Evolutionary conservation across 176 grass and related monocot species (phyloP), one percentile per base, ranked within the genome.

Genomic region (Carex kokanica): DNA sequence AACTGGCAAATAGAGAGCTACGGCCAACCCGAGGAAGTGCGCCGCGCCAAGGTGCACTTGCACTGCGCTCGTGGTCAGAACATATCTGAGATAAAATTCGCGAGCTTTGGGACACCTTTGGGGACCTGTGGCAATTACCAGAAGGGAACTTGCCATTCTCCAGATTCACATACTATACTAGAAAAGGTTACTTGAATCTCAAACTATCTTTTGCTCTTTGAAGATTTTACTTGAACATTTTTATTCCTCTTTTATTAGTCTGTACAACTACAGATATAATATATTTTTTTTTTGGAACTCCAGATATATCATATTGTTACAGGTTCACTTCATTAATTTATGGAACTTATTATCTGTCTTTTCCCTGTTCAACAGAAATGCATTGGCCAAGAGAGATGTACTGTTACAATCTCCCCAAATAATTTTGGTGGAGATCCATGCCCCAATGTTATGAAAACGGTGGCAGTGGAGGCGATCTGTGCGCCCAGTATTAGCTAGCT

Each of bases 41-140:
- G 57, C 57, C 86, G 47, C 25, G 18, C 97, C 13, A 92, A 96
- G 74, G 91, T 99, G 52, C 97, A 99, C 61, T 82, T 99, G 60
- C 90, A 51, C 41, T 99, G 97, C 34, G 70, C 97, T 60, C 77
- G 61, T 27, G 93, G 97, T 43, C 97, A 99, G 73, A 89, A 88
- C 20, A 99, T 99, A 45, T 99, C 91, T 57, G 93, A 88, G 12
- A 99, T 99, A 81, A 93, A 90, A 61, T 99, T 99, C 83, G 97
- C 97, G 23, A 99, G 97, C 89, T 99, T 93, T 59, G 97, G 97
- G 43, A 99, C 97, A 32, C 97, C 97, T 31, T 74, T 84, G 38
- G 97, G 97, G 49, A 96, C 97, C 0, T 99, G 97, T 6, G 93
- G 93, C 65, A 96, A 57, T 86, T 99, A 93, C 89, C 83, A 93